Evolutionary conservation across 2,329 filamentous ascomycete genomes (phyloP), one percentile per base, ranked within the genome.

Genomic region (Sarocladium strictum): DNA sequence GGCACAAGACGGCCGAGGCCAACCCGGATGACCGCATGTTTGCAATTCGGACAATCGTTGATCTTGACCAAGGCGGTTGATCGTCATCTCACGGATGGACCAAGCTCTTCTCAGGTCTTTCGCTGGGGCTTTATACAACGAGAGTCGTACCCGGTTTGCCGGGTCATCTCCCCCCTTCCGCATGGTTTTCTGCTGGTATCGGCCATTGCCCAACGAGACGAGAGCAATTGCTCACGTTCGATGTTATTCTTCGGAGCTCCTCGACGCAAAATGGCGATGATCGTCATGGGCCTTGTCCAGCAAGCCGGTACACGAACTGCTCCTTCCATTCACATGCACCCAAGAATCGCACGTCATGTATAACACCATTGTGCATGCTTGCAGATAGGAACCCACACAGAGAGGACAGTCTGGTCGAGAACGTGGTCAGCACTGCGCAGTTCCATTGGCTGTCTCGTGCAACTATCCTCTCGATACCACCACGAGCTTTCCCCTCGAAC

Each of bases 271-370:
- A 47, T 19, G 43, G 43, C 24, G 21, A 47, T 47, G 43, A 47
- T 47, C 43, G 43, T 29, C 43, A 27, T 29, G 6, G 43, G 9
- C 14, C 43, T 6, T n/a, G 10, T 43, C 21, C 40, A 43, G 7
- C 17, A 9, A 21, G 40, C 10, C n/a, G 40, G 21, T 24, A 43
- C 40, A 24, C 17, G 40, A 43, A n/a, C n/a, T 47, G 23, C 21
- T 47, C 23, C 10, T 4, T 23, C 23, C 5, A 24, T 27, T 15
- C 21, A 10, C 40, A 43, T 9, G 23, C 21, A 11, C 23, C n/a
- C 43, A 43, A 27, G 24, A n/a, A 47, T 29, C n/a, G 43, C 21
- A 47, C 43, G 43, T 47, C 43, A 47, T 47, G 35, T 15, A 47
- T 12, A 47, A 11, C 11, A 27, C 21, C 23, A n/a, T 15, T 7